Base-by-base conservation (phyloP, 1,139 yeast species). In the Suhomyces taliae region DNA sequence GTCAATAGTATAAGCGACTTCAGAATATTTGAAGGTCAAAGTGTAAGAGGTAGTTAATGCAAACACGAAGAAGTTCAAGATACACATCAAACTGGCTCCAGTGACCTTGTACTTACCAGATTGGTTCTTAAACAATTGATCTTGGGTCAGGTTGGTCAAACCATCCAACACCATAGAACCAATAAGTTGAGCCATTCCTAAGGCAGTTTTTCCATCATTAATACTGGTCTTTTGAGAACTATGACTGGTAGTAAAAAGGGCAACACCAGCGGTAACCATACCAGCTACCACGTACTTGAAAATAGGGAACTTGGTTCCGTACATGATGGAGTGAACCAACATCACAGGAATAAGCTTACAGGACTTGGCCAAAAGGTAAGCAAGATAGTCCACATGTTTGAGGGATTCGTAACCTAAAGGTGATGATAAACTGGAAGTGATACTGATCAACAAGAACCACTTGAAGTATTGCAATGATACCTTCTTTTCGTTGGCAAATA, bases 261-360 rank as follows among this genome's bases (percentile, higher is more conserved):
- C 75, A 19, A 95, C 98, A 2, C 99, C 99, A 0, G 70, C 48
- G 0, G 97, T 91, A 27, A 93, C 95, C 29, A 80, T 62, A 0
- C 72, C 58, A 0, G 96, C 97, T 14, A 93, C 95, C 32, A 79
- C 53, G 60, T 88, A 88, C 65, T 93, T 95, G 68, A 85, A 83
- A 7, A 69, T 47, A 0, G 97, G 93, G 64, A 89, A 93, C 47
- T 69, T 71, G 7, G 89, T 82, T 36, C 86, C 76, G 67, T 90
- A 93, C 26, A 88, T 62, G n/a, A 83, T 57, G 51, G 85, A 69
- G 60, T 90, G 97, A 3, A 93, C 86, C 34, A 88, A 65, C 87
- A 93, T 85, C 26, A 91, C 96, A 0, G 99, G 99, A 33, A 93
- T 82, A 63, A 93, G 76, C 61, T 93, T 93, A 64, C 99, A 93